Evolutionary conservation across 208 protist genomes (phyloP).

Genomic region (Crithidia expoeki): DNA sequence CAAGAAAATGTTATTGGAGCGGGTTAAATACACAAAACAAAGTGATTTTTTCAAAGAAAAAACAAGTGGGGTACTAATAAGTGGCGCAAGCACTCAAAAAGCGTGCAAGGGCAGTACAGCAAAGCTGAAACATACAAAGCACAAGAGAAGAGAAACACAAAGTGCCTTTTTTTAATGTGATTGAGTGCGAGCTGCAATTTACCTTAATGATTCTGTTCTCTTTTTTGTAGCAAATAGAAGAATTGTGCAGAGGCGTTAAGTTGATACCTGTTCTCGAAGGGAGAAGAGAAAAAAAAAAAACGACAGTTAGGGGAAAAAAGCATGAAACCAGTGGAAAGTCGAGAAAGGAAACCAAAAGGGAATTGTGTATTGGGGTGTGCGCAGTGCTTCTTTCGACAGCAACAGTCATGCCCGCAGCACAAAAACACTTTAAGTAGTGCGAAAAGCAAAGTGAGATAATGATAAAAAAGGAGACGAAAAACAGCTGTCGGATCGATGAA

Average conservation of each 20-base stretch:
- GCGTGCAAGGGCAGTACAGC: neutral
- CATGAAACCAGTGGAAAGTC: neutral
- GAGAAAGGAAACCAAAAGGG: neutral
- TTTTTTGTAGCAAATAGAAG: neutral
- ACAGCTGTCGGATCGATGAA: constrained; percentile 22
- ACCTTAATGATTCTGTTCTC: neutral
- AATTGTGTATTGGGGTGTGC: neutral
- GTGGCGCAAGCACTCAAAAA: neutral
- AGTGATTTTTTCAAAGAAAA: neutral
- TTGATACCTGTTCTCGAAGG: constrained; percentile 13
- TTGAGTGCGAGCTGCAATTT: neutral
- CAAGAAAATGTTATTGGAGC: constrained; percentile 10
- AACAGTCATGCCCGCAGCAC: neutral
- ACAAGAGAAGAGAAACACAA: constrained; percentile 3
- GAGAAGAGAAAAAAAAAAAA: constrained; percentile 1
- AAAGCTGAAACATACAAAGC: constrained; percentile 1
- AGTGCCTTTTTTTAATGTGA: neutral
- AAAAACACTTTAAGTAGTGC: constrained; percentile 3
- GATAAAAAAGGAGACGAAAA: constrained; percentile 11
- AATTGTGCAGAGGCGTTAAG: neutral
- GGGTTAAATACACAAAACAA: constrained; percentile 12
- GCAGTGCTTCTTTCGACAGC: constrained; percentile 7
- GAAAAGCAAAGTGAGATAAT: neutral
- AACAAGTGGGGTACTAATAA: neutral
- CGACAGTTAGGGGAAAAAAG: neutral